Conservation (phyloP, 768 basidiomycete genomes). For the Fomitopsis serialis region DNA sequence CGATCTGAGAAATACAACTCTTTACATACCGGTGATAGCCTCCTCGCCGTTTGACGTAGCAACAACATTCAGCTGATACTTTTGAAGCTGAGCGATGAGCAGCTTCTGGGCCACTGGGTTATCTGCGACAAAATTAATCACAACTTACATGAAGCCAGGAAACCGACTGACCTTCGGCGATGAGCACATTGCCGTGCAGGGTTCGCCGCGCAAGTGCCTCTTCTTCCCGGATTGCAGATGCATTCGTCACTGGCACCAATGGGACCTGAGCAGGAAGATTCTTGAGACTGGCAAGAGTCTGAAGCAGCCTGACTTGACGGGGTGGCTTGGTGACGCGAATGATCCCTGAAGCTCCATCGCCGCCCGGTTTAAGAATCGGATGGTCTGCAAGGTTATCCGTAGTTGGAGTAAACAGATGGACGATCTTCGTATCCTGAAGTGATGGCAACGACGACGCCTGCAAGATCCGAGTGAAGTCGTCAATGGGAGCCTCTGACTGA, state of each 20-base stretch:
- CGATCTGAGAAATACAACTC: background rate
- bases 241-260: conserved; percentile 28
- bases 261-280: conserved; percentile 41
- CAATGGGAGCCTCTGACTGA: conserved; percentile 53
- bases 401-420: conserved; percentile 71
- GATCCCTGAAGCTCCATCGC: conserved; percentile 43
- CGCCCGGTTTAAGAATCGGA: conserved; percentile 37
- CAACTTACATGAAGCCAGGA: background rate
- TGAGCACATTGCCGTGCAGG: conserved; percentile 60
- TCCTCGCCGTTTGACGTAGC: conserved; percentile 67
- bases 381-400: conserved; percentile 48
- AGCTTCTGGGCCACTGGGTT: conserved; percentile 68
- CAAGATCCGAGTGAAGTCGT: conserved; percentile 49
- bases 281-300: conserved; percentile 55
- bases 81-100: conserved; percentile 61
- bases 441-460: conserved; percentile 31
- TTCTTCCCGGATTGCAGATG: conserved; percentile 41
- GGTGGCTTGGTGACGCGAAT: conserved; percentile 71
- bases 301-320: conserved; percentile 51
- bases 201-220: conserved; percentile 44
- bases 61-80: conserved; percentile 52
- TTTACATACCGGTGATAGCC: conserved; percentile 45
- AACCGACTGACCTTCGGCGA: conserved; percentile 55
- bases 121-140: conserved; percentile 32
- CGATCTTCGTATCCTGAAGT: conserved; percentile 53